A percentile compares a stretch with the other conserved stretches of the same genome.
phyloP scores from a whole-genome alignment of 192 early-diverging fungal genomes.

The Coemansia sp. region DNA sequence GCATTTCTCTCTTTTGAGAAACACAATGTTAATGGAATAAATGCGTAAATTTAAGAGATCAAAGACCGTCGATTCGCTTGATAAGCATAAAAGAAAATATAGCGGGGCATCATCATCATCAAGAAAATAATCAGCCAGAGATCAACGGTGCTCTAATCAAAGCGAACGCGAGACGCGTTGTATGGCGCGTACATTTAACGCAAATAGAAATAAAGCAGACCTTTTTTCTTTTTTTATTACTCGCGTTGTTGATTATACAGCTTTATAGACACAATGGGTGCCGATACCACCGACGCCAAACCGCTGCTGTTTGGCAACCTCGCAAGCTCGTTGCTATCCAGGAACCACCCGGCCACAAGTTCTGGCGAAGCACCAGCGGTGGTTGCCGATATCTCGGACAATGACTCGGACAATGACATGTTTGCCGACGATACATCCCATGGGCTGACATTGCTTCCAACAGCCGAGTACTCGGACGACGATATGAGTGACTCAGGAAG shows the following conservation, averaged over 20 bases:
- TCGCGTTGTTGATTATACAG: no score
- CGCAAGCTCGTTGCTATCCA: conserved; percentile 3
- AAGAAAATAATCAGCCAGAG: no score
- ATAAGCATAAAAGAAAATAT: no score
- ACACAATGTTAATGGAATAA: neutral
- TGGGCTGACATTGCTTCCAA: conserved; percentile 21
- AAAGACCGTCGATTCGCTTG: neutral
- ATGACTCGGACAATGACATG: neutral
- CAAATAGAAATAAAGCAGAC: no score
- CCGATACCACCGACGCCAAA: neutral
- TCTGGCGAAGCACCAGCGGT: neutral
- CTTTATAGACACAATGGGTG: neutral
- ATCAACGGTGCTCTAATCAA: no score
- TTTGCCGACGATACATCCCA: conserved; percentile 7
- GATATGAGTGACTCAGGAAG: neutral
- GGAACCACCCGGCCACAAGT: neutral
- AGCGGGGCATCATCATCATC: no score
- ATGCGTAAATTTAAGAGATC: neutral
- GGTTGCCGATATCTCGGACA: neutral
- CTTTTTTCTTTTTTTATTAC: no score
- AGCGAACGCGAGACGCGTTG: no score
- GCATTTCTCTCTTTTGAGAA: conserved; percentile 20
- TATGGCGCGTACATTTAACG: no score
- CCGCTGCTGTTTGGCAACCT: conserved; percentile 7
- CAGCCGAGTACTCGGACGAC: conserved; percentile 26